A percentile compares a stretch with the other conserved stretches of the same genome.
Evolutionary conservation across 1,139 yeast species (phyloP).

Genomic region (Barnettozyma hawaiiensis): DNA sequence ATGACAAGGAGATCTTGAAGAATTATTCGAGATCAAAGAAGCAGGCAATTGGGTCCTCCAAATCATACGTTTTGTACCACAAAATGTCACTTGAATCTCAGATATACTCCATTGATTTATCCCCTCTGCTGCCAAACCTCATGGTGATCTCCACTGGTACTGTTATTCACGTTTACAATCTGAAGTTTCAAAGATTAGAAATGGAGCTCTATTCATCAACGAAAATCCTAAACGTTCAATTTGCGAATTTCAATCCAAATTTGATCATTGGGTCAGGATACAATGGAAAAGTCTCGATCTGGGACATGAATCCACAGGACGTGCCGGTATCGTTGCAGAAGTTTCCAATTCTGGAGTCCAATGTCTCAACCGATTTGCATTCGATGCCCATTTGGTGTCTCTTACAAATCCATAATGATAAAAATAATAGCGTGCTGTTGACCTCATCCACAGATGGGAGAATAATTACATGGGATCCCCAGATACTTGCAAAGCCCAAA

Average conservation of each 20-base stretch:
- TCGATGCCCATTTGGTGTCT: conserved; percentile 38
- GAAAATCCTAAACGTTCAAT: conserved; percentile 35
- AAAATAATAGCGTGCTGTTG: conserved; percentile 30
- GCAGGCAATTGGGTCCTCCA: conserved; percentile 12
- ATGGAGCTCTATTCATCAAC: conserved; percentile 44
- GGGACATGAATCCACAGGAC: conserved; percentile 35
- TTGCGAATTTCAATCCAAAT: conserved; percentile 34
- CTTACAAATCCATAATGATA: conserved; percentile 28
- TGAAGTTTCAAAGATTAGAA: conserved; percentile 30
- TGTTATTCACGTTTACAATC: conserved; percentile 17
- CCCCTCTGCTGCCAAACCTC: conserved; percentile 19
- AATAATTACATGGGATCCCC: conserved; percentile 43
- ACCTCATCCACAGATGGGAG: conserved; percentile 43
- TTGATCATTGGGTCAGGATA: conserved; percentile 41
- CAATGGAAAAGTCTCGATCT: conserved; percentile 42
- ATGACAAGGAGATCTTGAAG: conserved; percentile 32
- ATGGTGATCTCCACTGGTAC: conserved; percentile 34
- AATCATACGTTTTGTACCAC: conserved; percentile 14
- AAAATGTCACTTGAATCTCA: conserved; percentile 4
- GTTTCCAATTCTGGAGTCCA: conserved; percentile 28
- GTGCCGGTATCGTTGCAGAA: conserved; percentile 8
- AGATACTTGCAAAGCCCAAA: conserved; percentile 38
- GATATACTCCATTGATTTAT: conserved; percentile 19
- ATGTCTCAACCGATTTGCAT: conserved; percentile 34
- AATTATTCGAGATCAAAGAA: conserved; percentile 26